Evolutionary conservation across 495 filamentous ascomycete genomes (phyloP), one percentile per base, ranked within the genome.

Genomic region (Chaetomium cochliodes): DNA sequence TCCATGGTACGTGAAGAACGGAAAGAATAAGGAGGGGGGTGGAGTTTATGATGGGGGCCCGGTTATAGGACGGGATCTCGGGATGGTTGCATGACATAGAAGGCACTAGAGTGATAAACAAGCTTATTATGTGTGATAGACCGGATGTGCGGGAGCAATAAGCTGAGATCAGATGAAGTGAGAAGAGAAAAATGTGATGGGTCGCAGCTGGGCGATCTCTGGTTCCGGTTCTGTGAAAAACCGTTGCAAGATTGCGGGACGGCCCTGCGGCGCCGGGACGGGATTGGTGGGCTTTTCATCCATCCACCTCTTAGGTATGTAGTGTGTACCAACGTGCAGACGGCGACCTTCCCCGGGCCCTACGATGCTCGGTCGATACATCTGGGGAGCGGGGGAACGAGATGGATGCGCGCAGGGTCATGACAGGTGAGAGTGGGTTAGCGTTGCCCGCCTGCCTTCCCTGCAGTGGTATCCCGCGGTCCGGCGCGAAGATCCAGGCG

Each of bases 201-300:
- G 59, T 69, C 65, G 65, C 66, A 68, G 52, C 39, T 42, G 42
- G 59, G 39, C 44, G 13, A 62, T 60, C 42, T 49, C 47, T 59
- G 65, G 66, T 73, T 70, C 69, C 69, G 71, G 69, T 67, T 68
- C 71, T 62, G 65, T 46, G 63, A 69, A 33, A 67, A 49, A 49
- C 39, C 49, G 63, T 61, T 30, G 39, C 20, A 20, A 50, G 51
- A 55, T 49, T 37, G 62, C 69, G 69, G 66, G 56, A 64, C 64
- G 65, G 63, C 16, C 44, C 59, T 59, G 20, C 53, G 41, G 61
- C 50, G 41, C n/a, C 46, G 54, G 23, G 47, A 28, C 59, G 47
- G 64, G 54, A 62, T 60, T 63, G 60, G 61, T 42, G 28, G 39
- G 47, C 58, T 23, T 23, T 53, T 51, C 60, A 41, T n/a, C 42